Evolutionary conservation across 2,329 filamentous ascomycete genomes (phyloP), one percentile per base, ranked within the genome.

Genomic region (Cercospora nicotianae): DNA sequence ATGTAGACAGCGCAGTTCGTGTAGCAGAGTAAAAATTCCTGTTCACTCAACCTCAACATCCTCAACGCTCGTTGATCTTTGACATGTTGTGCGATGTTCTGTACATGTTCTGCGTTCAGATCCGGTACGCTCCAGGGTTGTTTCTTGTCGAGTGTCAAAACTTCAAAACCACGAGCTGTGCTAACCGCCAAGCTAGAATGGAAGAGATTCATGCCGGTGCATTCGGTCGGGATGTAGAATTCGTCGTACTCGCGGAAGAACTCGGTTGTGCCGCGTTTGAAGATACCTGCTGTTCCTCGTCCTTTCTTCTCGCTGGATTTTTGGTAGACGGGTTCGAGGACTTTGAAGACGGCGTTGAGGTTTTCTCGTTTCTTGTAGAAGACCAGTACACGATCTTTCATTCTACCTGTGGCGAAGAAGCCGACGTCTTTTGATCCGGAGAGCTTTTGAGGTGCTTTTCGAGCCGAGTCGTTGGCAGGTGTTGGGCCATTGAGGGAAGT

Each of bases 181-280:
- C 92, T 90, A 59, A 99, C 93, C 9, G 95, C 93, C 63, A 99
- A 91, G 69, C 93, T 96, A 0, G 91, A 93, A 78, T 97, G 93
- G 87, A 98, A 99, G 63, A 99, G 87, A 79, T 97, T 98, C 77
- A 99, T 91, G 59, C 92, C 93, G 79, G 91, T 97, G 79, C 93
- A 97, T 78, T 99, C 96, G 2, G 92, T 90, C 0, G 95, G 95
- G 73, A 99, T 94, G 81, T 98, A 99, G 81, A 99, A 99, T 74
- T 98, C 95, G 81, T 99, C 95, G 78, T 94, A 99, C 77, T 99
- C 95, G 70, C 95, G 91, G 88, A 98, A 99, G 75, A 94, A 94
- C 75, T 99, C 95, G 0, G 94, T 97, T 68, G 87, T 89, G 20
- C 93, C 93, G 9, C 87, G 86, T 18, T 89, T 83, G 77, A 87